These are phyloP conservation scores for Malbranchea zuffiana DNA, from an alignment of 2,329 filamentous ascomycete genomes.

Conservation along the genomic window DNA sequence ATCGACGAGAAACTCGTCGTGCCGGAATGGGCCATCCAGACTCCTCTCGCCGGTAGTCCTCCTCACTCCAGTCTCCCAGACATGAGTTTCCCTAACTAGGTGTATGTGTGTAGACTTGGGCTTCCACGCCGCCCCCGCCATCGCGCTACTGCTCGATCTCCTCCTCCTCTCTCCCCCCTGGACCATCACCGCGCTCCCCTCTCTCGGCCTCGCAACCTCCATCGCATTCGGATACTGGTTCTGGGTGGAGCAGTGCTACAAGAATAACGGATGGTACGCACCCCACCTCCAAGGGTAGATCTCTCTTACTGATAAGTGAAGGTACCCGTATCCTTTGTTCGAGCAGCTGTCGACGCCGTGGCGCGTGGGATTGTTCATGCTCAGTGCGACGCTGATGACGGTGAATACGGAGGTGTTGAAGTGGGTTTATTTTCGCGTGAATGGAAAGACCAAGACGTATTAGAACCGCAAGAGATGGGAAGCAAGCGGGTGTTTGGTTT, in stretches of 20 bases:
- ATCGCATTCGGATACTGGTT: slow-evolving; percentile 53
- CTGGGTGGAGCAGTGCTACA: slow-evolving; percentile 52
- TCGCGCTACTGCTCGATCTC: slow-evolving; percentile 45
- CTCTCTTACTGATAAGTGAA: slow-evolving; percentile 24
- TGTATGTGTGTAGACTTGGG: slow-evolving; percentile 27
- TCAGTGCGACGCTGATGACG: slow-evolving; percentile 62
- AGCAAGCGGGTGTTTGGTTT: no score
- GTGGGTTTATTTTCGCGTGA: slow-evolving; percentile 52
- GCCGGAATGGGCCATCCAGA: slow-evolving; percentile 33
- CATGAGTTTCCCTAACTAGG: background rate
- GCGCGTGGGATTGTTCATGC: slow-evolving; percentile 56
- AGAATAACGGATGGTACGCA: slow-evolving; percentile 48
- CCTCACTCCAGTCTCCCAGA: no score
- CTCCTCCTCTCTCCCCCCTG: slow-evolving; percentile 51
- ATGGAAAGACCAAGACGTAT: no score
- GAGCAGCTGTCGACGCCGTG: slow-evolving; percentile 54
- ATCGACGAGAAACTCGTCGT: slow-evolving; percentile 41
- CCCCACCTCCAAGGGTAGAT: slow-evolving; percentile 22
- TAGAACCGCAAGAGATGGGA: no score
- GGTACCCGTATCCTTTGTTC: slow-evolving; percentile 83
- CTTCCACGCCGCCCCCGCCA: slow-evolving; percentile 43
- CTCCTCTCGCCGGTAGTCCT: slow-evolving; percentile 21
- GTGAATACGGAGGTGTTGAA: slow-evolving; percentile 57
- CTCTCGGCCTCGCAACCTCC: slow-evolving; percentile 38
- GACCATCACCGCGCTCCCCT: slow-evolving; percentile 44